phyloP scores from a whole-genome alignment of 768 basidiomycete species.

The Suillus placidus region DNA sequence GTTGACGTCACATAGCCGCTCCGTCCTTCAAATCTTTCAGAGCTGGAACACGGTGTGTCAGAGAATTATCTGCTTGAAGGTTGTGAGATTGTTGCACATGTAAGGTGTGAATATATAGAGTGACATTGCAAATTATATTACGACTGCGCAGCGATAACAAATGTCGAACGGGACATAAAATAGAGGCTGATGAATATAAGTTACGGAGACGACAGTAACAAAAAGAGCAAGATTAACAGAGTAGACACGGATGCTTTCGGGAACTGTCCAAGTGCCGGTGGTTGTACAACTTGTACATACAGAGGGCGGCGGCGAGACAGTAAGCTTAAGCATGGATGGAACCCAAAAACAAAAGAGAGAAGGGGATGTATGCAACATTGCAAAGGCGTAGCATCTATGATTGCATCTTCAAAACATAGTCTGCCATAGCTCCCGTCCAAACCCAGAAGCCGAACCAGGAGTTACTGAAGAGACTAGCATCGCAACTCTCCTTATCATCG shows the following conservation, averaged over 20 bases:
- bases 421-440: neutral
- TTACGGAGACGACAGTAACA: no score
- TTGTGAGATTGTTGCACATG: neutral
- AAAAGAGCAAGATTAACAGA: no score
- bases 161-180: no score
- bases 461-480: neutral
- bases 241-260: no score
- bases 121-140: no score
- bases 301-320: neutral
- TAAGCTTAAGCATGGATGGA: neutral
- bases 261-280: no score
- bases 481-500: neutral
- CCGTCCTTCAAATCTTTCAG: no score
- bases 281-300: neutral
- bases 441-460: neutral
- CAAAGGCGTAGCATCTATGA: neutral
- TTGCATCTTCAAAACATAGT: conserved; percentile 25
- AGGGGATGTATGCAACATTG: neutral
- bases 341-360: neutral
- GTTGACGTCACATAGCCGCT: no score
- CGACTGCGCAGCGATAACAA: no score
- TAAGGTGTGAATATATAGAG: no score
- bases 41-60: neutral
- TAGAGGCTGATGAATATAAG: no score
- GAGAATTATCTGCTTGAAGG: neutral